These are phyloP conservation scores for Geotrichum histeridarum DNA, from an alignment of 1,139 yeast species.

Conservation along the genomic window DNA sequence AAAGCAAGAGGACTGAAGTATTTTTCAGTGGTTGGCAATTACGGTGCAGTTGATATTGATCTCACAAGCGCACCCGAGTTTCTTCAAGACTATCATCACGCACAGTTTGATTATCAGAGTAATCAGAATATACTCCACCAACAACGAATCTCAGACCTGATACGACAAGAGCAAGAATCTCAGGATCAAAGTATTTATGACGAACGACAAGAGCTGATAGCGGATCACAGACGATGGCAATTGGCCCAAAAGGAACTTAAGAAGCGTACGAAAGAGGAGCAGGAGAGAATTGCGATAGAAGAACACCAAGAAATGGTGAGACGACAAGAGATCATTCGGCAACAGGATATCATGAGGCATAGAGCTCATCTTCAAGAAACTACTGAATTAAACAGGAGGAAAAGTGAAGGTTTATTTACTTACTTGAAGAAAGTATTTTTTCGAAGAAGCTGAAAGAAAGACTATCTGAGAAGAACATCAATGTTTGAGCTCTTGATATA, in stretches of 20 bases:
- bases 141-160: not conserved
- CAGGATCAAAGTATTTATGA: not conserved
- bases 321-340: not conserved
- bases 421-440: too few species aligned
- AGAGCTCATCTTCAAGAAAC: not conserved
- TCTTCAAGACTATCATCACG: too few species aligned
- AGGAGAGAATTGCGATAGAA: too few species aligned
- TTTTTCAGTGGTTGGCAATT: constrained; percentile 60
- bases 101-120: not conserved
- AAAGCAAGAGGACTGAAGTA: constrained; percentile 55
- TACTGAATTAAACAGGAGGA: too few species aligned
- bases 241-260: not conserved
- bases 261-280: not conserved
- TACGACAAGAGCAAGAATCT: not conserved
- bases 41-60: constrained; percentile 75
- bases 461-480: too few species aligned
- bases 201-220: not conserved
- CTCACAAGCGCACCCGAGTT: constrained; percentile 31
- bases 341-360: not conserved
- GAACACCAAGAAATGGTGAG: not conserved
- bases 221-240: not conserved
- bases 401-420: too few species aligned
- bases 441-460: too few species aligned
- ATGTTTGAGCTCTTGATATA: too few species aligned
- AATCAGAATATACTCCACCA: not conserved